Base-by-base conservation (phyloP, 768 basidiomycete species). In the Leccinum variicolor region DNA sequence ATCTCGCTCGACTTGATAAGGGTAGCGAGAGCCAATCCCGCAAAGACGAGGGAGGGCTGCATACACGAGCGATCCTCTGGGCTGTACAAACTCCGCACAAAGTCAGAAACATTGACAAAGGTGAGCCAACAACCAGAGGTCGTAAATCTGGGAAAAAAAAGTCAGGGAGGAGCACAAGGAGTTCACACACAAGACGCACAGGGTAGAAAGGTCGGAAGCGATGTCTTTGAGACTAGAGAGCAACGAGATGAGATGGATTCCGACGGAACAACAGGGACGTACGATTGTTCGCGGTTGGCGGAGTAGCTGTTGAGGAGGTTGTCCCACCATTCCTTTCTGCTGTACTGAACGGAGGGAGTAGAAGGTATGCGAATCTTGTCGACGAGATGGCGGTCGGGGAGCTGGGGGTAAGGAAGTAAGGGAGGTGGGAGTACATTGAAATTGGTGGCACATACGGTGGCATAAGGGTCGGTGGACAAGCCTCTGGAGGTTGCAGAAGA, bases 1-100 rank as follows among this genome's bases (percentile, higher is more conserved):
- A 82, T 66, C 63, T 86, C 83, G 66, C 89, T 90, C 1, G 89
- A 90, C 61, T 81, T 81, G 80, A 90, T 84, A 13, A 92, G 76
- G 33, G 77, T 84, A 0, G 87, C 81, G 74, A 92, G 77, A 1
- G 90, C 90, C 31, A 92, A 75, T 7, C 79, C 80, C 2, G 89
- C 79, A 29, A 85, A 78, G 48, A 92, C 79, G 56, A 92, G 81
- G 0, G 89, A 79, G 6, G 90, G 89, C 60, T 90, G 89, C 59
- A 90, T 82, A 14, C 71, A 72, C 21, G 76, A 66, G 14, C 86
- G 81, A 28, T 80, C 74, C n/a, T 77, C 77, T 2, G 82, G 76
- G 62, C 80, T 74, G 61, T 72, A 76, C 49, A 92, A 70, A 55
- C 75, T 79, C 52, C 77, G 75, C 58, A 83, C 69, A 63, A 91